Evolutionary conservation across 306 rosid genomes (phyloP).

Genomic region (Fagus sylvatica): DNA sequence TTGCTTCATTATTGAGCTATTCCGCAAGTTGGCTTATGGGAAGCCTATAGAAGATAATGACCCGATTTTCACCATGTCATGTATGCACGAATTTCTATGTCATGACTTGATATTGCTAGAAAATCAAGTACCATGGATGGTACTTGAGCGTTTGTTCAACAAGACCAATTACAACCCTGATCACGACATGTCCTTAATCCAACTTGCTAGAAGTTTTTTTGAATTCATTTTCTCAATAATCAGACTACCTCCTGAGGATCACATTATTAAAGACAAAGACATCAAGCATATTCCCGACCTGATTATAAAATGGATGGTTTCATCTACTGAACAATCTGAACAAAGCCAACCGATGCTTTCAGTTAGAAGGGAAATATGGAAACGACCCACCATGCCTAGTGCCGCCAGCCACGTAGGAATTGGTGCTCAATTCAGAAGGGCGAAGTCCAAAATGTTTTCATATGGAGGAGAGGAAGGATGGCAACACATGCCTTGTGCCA

Average conservation of each 20-base stretch:
- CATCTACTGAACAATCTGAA: background rate
- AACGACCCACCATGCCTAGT: no score
- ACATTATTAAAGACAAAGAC: no score
- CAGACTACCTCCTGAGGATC: no score
- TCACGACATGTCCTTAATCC: background rate
- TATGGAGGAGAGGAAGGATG: background rate
- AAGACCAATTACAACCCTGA: fast-evolving
- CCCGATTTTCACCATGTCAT: background rate
- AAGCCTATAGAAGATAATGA: background rate
- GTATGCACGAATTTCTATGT: background rate
- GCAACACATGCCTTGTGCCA: background rate
- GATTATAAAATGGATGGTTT: background rate
- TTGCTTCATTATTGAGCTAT: slow-evolving; percentile 27
- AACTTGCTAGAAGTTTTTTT: background rate
- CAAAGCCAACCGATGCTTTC: no score
- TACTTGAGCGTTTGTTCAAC: slow-evolving; percentile 1
- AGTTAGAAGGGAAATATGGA: no score
- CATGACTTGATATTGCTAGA: slow-evolving; percentile 18
- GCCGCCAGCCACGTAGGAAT: no score
- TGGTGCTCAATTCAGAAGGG: no score
- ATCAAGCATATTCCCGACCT: slow-evolving; percentile 18
- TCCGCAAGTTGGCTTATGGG: background rate
- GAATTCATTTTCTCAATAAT: no score
- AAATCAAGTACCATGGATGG: slow-evolving; percentile 16
- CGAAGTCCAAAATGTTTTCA: no score